These are phyloP conservation scores for Chenopodium suecicum DNA, from an alignment of 148 eudicot species.

Conservation along the genomic window DNA sequence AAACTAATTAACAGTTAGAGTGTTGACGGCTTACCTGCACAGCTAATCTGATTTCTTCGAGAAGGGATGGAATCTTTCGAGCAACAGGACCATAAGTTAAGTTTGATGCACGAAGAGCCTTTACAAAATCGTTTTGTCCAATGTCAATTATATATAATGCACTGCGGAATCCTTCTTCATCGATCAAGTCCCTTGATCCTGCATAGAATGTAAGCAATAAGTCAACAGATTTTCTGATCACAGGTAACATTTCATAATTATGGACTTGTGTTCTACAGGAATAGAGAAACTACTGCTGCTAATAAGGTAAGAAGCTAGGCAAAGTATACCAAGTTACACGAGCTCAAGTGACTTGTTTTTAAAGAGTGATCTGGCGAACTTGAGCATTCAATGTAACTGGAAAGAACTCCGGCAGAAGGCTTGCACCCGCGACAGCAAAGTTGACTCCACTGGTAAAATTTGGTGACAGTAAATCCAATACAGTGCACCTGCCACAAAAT, in stretches of 20 bases:
- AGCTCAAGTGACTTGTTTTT: constrained; percentile 36
- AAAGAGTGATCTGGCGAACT: constrained; percentile 38
- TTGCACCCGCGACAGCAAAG: constrained; percentile 44
- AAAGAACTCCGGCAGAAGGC: constrained; percentile 33
- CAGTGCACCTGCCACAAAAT: constrained; percentile 31
- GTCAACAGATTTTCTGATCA: neutral
- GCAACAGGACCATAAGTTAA: constrained; percentile 34
- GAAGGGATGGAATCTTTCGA: constrained; percentile 37
- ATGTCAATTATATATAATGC: constrained; percentile 44
- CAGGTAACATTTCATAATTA: neutral
- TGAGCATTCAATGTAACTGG: constrained; percentile 37
- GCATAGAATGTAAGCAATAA: neutral
- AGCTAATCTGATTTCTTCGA: constrained; percentile 38
- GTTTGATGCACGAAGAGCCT: constrained; percentile 41
- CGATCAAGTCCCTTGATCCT: constrained; percentile 32
- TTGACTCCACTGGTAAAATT: constrained; percentile 46
- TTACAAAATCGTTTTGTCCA: constrained; percentile 42
- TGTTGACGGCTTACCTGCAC: constrained; percentile 28
- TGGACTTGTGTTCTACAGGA: neutral
- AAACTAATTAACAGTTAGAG: neutral
- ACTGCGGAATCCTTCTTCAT: constrained; percentile 35
- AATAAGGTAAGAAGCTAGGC: too few species aligned
- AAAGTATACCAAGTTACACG: constrained; percentile 20
- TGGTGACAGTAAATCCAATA: constrained; percentile 40
- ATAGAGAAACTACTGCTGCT: neutral